A percentile compares a stretch with the other conserved stretches of the same genome.
These are phyloP conservation scores for Alternaria ethzedia DNA, from an alignment of 2,329 filamentous ascomycete genomes.

Conservation along the genomic window DNA sequence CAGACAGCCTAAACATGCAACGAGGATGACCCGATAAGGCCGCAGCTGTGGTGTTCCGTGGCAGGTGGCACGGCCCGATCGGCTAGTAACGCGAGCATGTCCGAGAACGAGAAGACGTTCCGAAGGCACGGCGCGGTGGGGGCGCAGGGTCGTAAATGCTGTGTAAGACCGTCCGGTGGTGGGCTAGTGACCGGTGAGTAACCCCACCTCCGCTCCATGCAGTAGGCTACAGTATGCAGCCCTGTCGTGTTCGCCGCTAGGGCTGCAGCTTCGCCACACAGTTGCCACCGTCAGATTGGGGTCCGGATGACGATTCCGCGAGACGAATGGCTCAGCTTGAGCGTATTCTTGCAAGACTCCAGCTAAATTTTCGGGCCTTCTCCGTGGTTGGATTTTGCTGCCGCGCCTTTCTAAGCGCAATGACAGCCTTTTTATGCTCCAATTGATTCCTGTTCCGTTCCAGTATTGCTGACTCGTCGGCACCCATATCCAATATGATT, in stretches of 20 bases:
- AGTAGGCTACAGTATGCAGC: neutral
- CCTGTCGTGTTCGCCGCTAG: neutral
- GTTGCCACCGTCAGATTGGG: neutral
- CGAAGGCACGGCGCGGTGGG: neutral
- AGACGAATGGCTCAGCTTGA: neutral
- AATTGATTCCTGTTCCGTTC: too few relatives aligned
- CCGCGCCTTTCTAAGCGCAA: conserved; percentile 3
- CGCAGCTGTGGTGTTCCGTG: neutral
- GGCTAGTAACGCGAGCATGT: neutral
- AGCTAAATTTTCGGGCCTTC: neutral
- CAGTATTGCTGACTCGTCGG: conserved; percentile 8
- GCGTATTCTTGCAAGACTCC: neutral
- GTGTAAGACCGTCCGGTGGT: neutral
- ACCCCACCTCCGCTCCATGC: neutral
- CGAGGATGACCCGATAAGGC: neutral
- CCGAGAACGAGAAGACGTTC: neutral
- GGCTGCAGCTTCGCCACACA: neutral
- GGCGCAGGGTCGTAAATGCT: neutral
- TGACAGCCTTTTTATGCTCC: conserved; percentile 1
- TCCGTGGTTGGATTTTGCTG: neutral
- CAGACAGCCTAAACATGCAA: neutral
- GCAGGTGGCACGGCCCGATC: neutral
- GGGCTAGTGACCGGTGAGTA: neutral
- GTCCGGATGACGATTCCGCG: neutral
- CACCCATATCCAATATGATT: conserved; percentile 12